These are phyloP conservation scores for Tuber magnatum DNA, from an alignment of 495 filamentous ascomycete genomes.

Conservation along the genomic window DNA sequence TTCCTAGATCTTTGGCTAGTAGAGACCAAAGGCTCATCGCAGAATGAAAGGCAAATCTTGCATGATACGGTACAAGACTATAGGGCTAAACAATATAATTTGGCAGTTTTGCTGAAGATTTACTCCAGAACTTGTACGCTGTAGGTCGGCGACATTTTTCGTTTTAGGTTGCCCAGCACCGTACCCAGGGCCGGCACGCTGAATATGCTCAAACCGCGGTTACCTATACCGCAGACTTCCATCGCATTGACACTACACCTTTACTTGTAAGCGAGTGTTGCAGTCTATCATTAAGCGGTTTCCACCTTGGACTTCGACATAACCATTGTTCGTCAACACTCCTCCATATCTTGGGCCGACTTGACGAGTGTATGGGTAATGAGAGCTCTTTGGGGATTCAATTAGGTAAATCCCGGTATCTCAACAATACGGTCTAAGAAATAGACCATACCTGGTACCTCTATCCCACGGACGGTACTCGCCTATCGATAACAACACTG, in stretches of 20 bases:
- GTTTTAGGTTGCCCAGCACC: background rate
- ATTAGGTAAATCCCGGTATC: background rate
- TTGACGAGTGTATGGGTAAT: background rate
- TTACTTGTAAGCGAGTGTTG: background rate
- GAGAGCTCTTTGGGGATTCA: background rate
- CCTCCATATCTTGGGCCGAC: background rate
- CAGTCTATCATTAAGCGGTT: background rate
- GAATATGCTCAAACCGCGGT: background rate
- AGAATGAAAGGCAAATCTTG: background rate
- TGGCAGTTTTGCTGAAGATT: no score
- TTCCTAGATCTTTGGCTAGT: background rate
- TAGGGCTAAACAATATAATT: background rate
- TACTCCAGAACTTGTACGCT: background rate
- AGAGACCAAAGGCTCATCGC: background rate
- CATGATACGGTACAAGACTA: background rate
- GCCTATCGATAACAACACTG: background rate
- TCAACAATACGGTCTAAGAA: background rate
- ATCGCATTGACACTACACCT: background rate
- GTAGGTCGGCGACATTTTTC: background rate
- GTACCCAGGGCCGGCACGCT: background rate
- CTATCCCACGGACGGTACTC: background rate
- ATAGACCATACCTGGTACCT: background rate
- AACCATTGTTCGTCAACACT: background rate
- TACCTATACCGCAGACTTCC: background rate
- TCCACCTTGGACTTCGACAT: background rate